Percentiles rank a stretch among this genome's conserved stretches.
Conservation (phyloP, 2,329 filamentous ascomycete genomes). For the Fusarium neocosmosporiellum region DNA sequence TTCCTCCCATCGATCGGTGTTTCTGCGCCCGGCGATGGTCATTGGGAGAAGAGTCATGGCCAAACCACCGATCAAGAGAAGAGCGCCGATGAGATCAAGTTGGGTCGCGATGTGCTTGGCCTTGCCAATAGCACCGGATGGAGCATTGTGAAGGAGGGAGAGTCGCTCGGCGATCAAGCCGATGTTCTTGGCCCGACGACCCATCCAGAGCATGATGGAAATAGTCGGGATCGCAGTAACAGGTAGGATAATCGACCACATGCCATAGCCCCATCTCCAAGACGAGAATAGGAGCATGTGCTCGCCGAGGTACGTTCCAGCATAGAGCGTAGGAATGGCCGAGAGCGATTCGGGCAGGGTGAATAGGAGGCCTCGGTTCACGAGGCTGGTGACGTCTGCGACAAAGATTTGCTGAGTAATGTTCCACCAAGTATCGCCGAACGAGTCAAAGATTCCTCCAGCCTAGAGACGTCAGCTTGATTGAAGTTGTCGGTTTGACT, state of each 20-base stretch:
- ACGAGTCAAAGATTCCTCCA: slow-evolving; percentile 31
- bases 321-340: slow-evolving; percentile 30
- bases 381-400: slow-evolving; percentile 29
- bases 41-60: slow-evolving; percentile 31
- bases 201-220: slow-evolving; percentile 33
- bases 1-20: slow-evolving; percentile 27
- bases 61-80: slow-evolving; percentile 25
- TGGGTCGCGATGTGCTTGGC: slow-evolving; percentile 6
- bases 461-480: slow-evolving; percentile 10
- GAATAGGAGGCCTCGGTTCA: slow-evolving; percentile 31
- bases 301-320: slow-evolving; percentile 32
- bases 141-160: slow-evolving; percentile 7
- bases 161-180: slow-evolving; percentile 11
- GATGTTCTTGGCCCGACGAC: slow-evolving; percentile 6
- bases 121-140: background rate
- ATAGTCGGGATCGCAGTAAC: slow-evolving; percentile 28
- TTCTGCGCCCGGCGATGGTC: slow-evolving; percentile 29
- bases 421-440: slow-evolving; percentile 33
- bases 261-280: slow-evolving; percentile 35
- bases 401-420: slow-evolving; percentile 35
- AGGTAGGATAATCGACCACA: slow-evolving; percentile 23
- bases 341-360: slow-evolving; percentile 30
- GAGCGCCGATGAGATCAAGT: slow-evolving; percentile 21
- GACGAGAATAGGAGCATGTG: slow-evolving; percentile 16
- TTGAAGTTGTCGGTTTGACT: rapidly evolving